These are phyloP conservation scores for Darksidea phi DNA, from an alignment of 495 filamentous ascomycete genomes.

Conservation along the genomic window DNA sequence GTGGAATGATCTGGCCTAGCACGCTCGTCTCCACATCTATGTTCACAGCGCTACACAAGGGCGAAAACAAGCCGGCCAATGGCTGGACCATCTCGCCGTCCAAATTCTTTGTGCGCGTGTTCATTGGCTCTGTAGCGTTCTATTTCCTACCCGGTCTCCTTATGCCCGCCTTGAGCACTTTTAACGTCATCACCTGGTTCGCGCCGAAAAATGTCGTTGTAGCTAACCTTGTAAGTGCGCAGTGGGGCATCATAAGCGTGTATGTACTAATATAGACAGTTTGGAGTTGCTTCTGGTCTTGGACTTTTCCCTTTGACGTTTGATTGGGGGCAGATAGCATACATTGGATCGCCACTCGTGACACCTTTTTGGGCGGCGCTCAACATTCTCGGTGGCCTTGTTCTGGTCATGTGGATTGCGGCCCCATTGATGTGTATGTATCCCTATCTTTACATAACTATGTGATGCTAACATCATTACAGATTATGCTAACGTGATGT, in stretches of 20 bases:
- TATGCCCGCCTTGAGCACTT: slow-evolving; percentile 83
- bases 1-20: slow-evolving; percentile 89
- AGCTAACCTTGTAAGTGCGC: slow-evolving; percentile 59
- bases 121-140: slow-evolving; percentile 51
- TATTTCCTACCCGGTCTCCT: slow-evolving; percentile 86
- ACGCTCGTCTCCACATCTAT: slow-evolving; percentile 85
- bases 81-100: slow-evolving; percentile 80
- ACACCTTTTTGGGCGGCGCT: slow-evolving; percentile 90
- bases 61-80: slow-evolving; percentile 74
- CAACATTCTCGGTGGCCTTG: slow-evolving; percentile 82
- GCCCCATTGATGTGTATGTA: slow-evolving; percentile 68
- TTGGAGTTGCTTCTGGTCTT: slow-evolving; percentile 79
- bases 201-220: slow-evolving; percentile 73
- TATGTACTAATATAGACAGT: slow-evolving; percentile 42
- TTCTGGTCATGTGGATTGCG: slow-evolving; percentile 85
- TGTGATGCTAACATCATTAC: slow-evolving; percentile 25
- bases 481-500: slow-evolving; percentile 73
- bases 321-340: slow-evolving; percentile 91
- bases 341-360: slow-evolving; percentile 81
- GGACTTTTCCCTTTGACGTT: slow-evolving; percentile 87
- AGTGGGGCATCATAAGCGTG: background rate
- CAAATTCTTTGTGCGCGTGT: slow-evolving; percentile 68
- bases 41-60: slow-evolving; percentile 81
- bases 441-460: slow-evolving; percentile 24
- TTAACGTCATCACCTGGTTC: slow-evolving; percentile 90